Conservation (phyloP, 441 rosid genomes). For the California macrophylla region DNA sequence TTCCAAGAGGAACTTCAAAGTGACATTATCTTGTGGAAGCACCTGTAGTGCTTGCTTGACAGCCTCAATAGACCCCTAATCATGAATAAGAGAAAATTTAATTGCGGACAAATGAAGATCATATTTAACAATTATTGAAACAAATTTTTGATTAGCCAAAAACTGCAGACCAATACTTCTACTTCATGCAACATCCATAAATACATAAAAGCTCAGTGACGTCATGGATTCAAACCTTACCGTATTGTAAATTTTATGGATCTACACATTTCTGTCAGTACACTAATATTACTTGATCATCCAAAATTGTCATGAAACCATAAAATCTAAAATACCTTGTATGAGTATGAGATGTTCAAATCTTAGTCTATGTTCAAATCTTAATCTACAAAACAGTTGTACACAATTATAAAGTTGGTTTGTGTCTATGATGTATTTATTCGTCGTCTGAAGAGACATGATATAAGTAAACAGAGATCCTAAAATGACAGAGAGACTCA, state of each 20-base stretch:
- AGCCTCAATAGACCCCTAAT: conserved; percentile 92
- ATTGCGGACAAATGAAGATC: neutral
- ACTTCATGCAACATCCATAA: no score
- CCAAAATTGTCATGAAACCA: no score
- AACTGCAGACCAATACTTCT: neutral
- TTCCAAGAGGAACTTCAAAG: conserved; percentile 78
- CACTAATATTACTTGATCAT: neutral
- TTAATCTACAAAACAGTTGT: no score
- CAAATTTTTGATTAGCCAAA: neutral
- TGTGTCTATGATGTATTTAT: no score
- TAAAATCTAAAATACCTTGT: no score
- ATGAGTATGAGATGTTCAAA: no score
- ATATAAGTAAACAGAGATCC: no score
- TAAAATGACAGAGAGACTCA: no score
- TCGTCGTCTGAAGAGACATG: no score
- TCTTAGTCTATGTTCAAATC: no score
- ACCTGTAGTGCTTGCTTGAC: conserved; percentile 80
- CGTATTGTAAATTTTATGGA: neutral
- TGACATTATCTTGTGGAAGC: conserved; percentile 83
- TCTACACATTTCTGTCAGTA: neutral
- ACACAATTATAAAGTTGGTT: no score
- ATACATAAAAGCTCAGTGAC: no score
- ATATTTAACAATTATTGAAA: neutral
- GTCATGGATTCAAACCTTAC: neutral
- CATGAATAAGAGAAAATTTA: conserved; percentile 24